phyloP scores from a whole-genome alignment of 208 protist genomes.

The Histomonas meleagridis region DNA sequence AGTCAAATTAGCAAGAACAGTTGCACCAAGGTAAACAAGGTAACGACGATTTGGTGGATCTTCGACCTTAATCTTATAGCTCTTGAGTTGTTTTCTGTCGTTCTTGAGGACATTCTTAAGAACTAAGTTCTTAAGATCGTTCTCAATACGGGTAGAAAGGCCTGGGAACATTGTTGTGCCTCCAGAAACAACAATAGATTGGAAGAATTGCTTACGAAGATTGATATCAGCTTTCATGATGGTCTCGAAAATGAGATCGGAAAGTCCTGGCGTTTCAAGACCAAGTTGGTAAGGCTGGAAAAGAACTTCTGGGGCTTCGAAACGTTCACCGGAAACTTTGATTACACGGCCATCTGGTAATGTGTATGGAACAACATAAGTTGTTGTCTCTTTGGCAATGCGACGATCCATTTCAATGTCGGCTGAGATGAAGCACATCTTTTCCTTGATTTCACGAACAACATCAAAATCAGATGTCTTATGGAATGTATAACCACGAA shows the following conservation, averaged over 20 bases:
- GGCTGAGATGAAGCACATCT: constrained; percentile 58
- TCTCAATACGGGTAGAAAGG: neutral
- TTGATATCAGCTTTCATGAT: constrained; percentile 34
- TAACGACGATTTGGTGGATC: constrained; percentile 32
- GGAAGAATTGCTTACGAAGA: neutral
- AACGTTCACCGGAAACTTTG: constrained; percentile 53
- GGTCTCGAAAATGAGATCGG: neutral
- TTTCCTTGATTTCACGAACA: constrained; percentile 66
- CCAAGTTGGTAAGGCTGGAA: constrained; percentile 64
- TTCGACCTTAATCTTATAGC: constrained; percentile 26
- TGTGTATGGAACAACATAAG: constrained; percentile 58
- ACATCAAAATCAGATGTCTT: constrained; percentile 61
- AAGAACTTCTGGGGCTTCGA: constrained; percentile 62
- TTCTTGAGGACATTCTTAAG: neutral
- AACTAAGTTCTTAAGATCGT: neutral
- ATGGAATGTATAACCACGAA: constrained; percentile 56
- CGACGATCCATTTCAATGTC: constrained; percentile 59
- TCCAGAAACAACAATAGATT: constrained; percentile 2
- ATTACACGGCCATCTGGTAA: constrained; percentile 61
- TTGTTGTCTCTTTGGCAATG: constrained; percentile 46
- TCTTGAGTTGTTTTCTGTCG: neutral
- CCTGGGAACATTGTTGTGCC: constrained; percentile 27
- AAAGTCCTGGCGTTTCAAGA: neutral
- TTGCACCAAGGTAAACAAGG: constrained; percentile 17
- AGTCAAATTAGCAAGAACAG: neutral